Conservation (phyloP, 306 rosid species). For the Cicer bijugum region DNA sequence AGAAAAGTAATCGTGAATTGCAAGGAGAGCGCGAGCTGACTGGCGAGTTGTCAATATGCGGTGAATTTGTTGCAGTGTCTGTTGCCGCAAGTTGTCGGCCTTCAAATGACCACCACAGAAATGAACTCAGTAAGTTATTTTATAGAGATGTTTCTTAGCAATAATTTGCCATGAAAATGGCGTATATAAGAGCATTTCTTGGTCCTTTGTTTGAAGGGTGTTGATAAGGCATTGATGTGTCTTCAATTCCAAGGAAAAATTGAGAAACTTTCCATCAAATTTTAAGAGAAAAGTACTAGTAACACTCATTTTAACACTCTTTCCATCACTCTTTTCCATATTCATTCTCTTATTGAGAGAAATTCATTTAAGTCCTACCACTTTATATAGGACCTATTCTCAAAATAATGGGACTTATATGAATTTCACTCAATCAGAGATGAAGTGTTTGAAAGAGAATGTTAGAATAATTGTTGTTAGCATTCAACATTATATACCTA, state of each 20-base stretch:
- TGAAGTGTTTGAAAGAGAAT: no score
- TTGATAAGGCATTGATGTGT: background rate
- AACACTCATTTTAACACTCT: no score
- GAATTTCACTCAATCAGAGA: no score
- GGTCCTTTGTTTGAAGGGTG: background rate
- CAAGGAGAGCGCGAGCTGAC: constrained; percentile 87
- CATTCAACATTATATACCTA: no score
- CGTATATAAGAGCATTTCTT: background rate
- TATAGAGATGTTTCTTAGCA: constrained; percentile 3
- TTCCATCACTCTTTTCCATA: no score
- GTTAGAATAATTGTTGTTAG: no score
- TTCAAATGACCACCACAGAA: constrained; percentile 36
- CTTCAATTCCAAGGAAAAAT: background rate
- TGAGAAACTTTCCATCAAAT: background rate
- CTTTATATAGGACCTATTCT: no score
- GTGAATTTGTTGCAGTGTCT: constrained; percentile 86
- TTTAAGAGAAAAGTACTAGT: no score
- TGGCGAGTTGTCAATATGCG: constrained; percentile 84
- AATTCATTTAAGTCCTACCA: no score
- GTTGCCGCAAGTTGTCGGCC: constrained; percentile 90
- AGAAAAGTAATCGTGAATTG: constrained; percentile 77
- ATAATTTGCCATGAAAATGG: constrained; percentile 20
- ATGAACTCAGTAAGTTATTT: background rate
- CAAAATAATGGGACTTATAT: no score
- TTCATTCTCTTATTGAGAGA: no score